Base-by-base conservation (phyloP, 2,329 filamentous ascomycete species). In the Aspergillus costaricaensis region DNA sequence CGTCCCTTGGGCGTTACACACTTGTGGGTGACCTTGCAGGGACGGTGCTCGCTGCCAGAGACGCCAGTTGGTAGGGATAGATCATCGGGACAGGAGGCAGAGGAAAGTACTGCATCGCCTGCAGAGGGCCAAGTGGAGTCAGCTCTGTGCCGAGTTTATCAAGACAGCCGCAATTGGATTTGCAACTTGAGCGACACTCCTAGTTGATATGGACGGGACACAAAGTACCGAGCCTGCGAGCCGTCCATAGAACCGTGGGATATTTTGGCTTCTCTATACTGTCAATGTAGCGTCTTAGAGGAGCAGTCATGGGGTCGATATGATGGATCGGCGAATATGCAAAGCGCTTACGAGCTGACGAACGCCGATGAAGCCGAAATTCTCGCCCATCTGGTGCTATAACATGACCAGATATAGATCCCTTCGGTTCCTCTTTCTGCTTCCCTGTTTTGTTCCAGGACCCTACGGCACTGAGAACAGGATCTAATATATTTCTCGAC, bases 1-100 rank as follows among this genome's bases (percentile, higher is more conserved):
- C 4, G 57, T 63, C 21, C 36, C 47, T n/a, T 59, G 30, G 19
- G 57, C 57, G 7, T 47, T 56, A n/a, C 44, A 55, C 23, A 60
- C 41, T 2, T 62, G 3, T 17, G 41, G 41, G 10, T 19, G 8
- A 43, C 17, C 1, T 10, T 54, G 15, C 49, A 57, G 4, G 53
- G 62, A 63, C 32, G 21, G 25, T 32, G 52, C 23, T 44, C 38
- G 5, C 27, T n/a, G 2, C 15, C 21, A 10, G 23, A n/a, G 32
- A 27, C 17, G 23, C 6, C 17, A n/a, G 14, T 39, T 21, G 5
- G 15, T 49, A 17, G 30, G 27, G 12, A 25, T 51, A 5, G 50
- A 14, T 41, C 7, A 5, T 4, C 2, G 14, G 14, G 23, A 43
- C 32, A 10, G 43, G 32, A 15, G 10, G 32, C 32, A 14, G 10